Conservation (phyloP, 176 grass and related monocot species). For the Puya raimondii region DNA sequence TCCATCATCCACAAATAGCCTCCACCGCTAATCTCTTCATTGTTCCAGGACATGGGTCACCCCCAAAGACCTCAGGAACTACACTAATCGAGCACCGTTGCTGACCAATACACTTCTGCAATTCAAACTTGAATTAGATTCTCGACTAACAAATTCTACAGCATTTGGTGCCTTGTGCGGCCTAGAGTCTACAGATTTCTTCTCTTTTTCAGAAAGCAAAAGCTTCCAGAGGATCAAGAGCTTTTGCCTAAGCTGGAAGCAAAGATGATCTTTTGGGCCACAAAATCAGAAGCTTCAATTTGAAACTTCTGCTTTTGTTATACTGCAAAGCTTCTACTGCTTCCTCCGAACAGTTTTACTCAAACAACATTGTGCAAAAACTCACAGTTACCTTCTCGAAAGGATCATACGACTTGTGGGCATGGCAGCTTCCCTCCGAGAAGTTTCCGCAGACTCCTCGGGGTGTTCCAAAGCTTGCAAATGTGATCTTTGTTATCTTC, state of each 20-base stretch:
- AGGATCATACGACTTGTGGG: constrained; percentile 83
- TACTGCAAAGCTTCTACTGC: too few relatives aligned
- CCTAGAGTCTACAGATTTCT: too few relatives aligned
- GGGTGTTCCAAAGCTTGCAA: constrained; percentile 90
- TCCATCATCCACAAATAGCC: constrained; percentile 48
- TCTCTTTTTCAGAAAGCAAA: too few relatives aligned
- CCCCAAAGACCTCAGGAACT: constrained; percentile 68
- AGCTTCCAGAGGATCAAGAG: too few relatives aligned
- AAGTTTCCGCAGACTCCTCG: constrained; percentile 72
- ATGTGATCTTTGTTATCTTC: constrained; percentile 81
- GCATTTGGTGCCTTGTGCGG: too few relatives aligned
- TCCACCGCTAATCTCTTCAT: constrained; percentile 84
- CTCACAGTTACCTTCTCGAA: constrained; percentile 72
- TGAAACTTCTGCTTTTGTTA: too few relatives aligned
- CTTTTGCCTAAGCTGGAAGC: too few relatives aligned
- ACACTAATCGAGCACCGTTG: constrained; percentile 57
- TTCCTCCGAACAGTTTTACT: too few relatives aligned
- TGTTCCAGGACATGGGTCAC: constrained; percentile 84
- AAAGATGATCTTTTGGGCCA: too few relatives aligned
- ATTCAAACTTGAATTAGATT: constrained; percentile 2
- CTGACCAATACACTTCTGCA: constrained; percentile 74
- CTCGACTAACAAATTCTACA: constrained; percentile 1
- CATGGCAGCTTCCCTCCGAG: constrained; percentile 77
- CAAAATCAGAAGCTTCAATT: too few relatives aligned
- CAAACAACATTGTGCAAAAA: too few relatives aligned